Percentiles rank a stretch among this genome's conserved stretches.
Evolutionary conservation across 306 rosid species (phyloP).

Genomic region (Cucumis hystrix): DNA sequence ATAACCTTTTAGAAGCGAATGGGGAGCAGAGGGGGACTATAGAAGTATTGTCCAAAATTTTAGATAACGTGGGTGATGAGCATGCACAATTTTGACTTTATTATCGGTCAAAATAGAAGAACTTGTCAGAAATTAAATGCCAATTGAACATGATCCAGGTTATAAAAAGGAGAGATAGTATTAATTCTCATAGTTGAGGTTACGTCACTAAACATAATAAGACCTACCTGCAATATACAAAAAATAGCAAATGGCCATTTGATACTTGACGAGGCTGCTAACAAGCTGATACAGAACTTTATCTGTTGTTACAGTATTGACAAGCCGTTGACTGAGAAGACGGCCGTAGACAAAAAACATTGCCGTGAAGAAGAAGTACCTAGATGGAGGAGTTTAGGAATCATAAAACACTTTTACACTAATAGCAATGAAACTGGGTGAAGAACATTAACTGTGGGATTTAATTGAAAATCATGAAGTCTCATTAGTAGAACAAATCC

Average conservation of each 20-base stretch:
- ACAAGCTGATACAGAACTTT: constrained; percentile 60
- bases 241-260: constrained; percentile 83
- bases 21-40: not conserved
- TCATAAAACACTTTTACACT: not conserved
- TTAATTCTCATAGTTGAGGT: not conserved
- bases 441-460: constrained; percentile 10
- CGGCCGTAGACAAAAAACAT: constrained; percentile 97
- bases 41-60: not conserved
- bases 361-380: constrained; percentile 98
- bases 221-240: constrained; percentile 72
- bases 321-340: constrained; percentile 79
- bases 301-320: constrained; percentile 78
- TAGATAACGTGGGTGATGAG: not conserved
- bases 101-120: not conserved
- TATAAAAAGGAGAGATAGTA: not conserved
- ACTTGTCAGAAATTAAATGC: not conserved
- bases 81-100: not conserved
- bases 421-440: not conserved
- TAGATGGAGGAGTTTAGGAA: constrained; percentile 22
- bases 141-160: not conserved
- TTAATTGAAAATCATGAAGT: constrained; percentile 2
- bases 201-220: not conserved
- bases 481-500: not conserved
- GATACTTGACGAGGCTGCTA: constrained; percentile 79
- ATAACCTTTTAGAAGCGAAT: not conserved